phyloP scores from a whole-genome alignment of 2,329 filamentous ascomycete genomes.

The Talaromyces amestolkiae region DNA sequence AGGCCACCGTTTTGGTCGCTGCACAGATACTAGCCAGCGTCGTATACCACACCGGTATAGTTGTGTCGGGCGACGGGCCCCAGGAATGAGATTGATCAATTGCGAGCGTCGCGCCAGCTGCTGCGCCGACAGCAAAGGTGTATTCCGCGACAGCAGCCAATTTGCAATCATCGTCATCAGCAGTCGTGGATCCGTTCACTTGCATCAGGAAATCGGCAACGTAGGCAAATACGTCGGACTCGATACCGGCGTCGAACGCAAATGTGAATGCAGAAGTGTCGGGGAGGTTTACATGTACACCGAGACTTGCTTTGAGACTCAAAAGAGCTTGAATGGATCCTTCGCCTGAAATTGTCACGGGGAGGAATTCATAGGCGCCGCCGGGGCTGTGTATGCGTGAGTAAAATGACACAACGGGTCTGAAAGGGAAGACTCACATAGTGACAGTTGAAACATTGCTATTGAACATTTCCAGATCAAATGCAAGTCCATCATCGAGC shows the following conservation, averaged over 20 bases:
- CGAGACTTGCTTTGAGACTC: slow-evolving; percentile 27
- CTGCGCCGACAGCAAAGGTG: slow-evolving; percentile 52
- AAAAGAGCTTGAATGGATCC: slow-evolving; percentile 30
- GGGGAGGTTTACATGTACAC: slow-evolving; percentile 19
- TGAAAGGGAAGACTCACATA: slow-evolving; percentile 44
- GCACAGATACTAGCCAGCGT: slow-evolving; percentile 49
- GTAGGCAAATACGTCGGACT: slow-evolving; percentile 51
- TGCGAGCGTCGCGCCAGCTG: slow-evolving; percentile 53
- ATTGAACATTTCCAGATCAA: slow-evolving; percentile 53
- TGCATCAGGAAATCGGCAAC: slow-evolving; percentile 56
- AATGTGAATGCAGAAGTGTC: not conserved
- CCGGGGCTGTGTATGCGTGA: slow-evolving; percentile 43
- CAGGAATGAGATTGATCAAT: slow-evolving; percentile 44
- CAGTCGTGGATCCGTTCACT: slow-evolving; percentile 42
- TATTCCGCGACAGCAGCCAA: slow-evolving; percentile 52
- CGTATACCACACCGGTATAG: slow-evolving; percentile 55
- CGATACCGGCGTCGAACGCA: slow-evolving; percentile 46
- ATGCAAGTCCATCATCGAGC: slow-evolving; percentile 50
- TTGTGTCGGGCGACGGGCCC: slow-evolving; percentile 50
- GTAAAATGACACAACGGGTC: not conserved
- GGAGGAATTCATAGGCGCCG: slow-evolving; percentile 57
- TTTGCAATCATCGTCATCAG: slow-evolving; percentile 40
- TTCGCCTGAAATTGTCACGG: slow-evolving; percentile 51
- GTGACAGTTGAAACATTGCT: slow-evolving; percentile 49
- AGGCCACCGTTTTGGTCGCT: slow-evolving; percentile 26